phyloP scores from a whole-genome alignment of 1,284 basidiomycete species.

The Peniophora sp. region DNA sequence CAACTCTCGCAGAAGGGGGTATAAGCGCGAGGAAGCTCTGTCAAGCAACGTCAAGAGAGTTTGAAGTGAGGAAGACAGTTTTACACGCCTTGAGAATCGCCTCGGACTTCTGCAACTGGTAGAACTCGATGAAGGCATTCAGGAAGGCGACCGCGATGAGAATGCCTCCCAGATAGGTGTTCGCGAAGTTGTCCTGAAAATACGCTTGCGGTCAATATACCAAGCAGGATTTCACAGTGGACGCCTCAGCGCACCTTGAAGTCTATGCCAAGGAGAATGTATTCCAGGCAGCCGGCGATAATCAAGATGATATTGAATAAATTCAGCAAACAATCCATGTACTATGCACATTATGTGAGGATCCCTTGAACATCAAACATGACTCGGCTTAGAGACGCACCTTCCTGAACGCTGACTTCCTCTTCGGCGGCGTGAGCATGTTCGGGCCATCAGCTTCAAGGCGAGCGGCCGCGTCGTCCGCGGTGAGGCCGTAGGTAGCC shows the following conservation, averaged over 20 bases:
- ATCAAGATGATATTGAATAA: slow-evolving; percentile 67
- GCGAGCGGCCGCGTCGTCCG: slow-evolving; percentile 44
- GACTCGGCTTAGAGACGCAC: slow-evolving; percentile 21
- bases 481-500: slow-evolving; percentile 41
- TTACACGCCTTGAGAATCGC: slow-evolving; percentile 50
- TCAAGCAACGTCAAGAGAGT: no score
- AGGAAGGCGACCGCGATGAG: slow-evolving; percentile 63
- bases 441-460: slow-evolving; percentile 50
- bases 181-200: slow-evolving; percentile 47
- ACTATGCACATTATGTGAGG: slow-evolving; percentile 27
- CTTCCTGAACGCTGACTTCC: slow-evolving; percentile 57
- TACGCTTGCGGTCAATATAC: background rate
- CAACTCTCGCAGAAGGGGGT: slow-evolving; percentile 55
- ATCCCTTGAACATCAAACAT: background rate
- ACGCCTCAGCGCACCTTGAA: slow-evolving; percentile 49
- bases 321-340: slow-evolving; percentile 52
- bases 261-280: slow-evolving; percentile 53
- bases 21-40: slow-evolving; percentile 57
- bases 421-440: slow-evolving; percentile 59
- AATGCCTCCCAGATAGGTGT: slow-evolving; percentile 64
- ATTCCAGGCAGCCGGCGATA: slow-evolving; percentile 55
- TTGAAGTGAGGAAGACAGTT: no score
- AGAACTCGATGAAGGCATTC: slow-evolving; percentile 65
- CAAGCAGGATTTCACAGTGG: background rate
- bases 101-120: slow-evolving; percentile 64